Base-by-base conservation (phyloP, 1,284 basidiomycete species). In the Stereum hirsutum region DNA sequence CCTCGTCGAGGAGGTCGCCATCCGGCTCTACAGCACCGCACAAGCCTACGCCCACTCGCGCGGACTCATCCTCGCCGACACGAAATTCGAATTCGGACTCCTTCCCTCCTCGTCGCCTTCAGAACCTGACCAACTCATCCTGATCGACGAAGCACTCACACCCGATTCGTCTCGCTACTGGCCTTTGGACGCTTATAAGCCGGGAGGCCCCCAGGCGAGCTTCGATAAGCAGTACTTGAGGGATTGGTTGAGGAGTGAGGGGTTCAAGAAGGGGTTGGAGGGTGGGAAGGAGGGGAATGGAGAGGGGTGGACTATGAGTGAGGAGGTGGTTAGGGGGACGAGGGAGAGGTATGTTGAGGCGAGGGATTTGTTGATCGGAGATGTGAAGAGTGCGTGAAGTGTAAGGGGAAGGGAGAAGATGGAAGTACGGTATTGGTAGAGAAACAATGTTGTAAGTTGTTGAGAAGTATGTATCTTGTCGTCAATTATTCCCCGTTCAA, bases 81-180 rank as follows among this genome's bases (percentile, higher is more conserved):
- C 83, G 44, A 88, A 89, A 59, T 84, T 88, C 61, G 84, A 89
- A 60, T 89, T 87, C 54, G 84, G 84, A 8, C 65, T 86, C 17
- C 56, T 80, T 17, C 46, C 46, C 7, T 52, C 75, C 74, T 44
- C 60, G 12, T 53, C 56, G 34, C 51, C 56, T 17, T 54, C 50
- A 25, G 54, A 63, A 49, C n/a, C n/a, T n/a, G 72, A 75, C 26
- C 57, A 75, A 28, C 72, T 98, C 39, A 89, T 96, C 53, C 75
- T 99, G 32, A 84, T 99, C 51, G 96, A 99, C 62, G 95, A 99
- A 60, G 81, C 91, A 14, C 78, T 99, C 42, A 99, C 96, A 0
- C 94, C 95, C 5, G 96, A 99, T 64, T 96, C 92, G 19, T 97
- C 93, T 15, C 78, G 95, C 32, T 99, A 98, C 71, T 99, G 96